Conservation (phyloP, 2,329 filamentous ascomycete species). For the Colletotrichum orchidophilum region DNA sequence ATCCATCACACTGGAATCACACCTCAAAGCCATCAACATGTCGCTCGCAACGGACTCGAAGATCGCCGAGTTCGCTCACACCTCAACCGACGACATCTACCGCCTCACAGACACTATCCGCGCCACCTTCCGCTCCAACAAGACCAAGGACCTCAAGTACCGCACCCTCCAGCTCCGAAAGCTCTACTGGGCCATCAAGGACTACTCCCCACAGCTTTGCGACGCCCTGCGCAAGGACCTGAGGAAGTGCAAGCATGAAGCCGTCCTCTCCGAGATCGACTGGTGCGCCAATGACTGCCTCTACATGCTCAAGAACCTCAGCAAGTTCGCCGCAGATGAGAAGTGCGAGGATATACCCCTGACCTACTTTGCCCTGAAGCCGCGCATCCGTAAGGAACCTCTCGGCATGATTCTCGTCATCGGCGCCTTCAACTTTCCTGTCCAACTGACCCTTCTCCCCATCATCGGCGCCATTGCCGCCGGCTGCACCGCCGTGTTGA, state of each 20-base stretch:
- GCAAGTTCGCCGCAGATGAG: constrained; percentile 87
- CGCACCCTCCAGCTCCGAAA: constrained; percentile 87
- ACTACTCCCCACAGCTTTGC: constrained; percentile 76
- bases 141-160: constrained; percentile 85
- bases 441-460: constrained; percentile 81
- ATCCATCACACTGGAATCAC: constrained; percentile 15
- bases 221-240: constrained; percentile 83
- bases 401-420: constrained; percentile 86
- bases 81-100: constrained; percentile 73
- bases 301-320: constrained; percentile 79
- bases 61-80: constrained; percentile 65
- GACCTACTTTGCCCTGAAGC: constrained; percentile 73
- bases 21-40: constrained; percentile 43
- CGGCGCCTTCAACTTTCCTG: constrained; percentile 93
- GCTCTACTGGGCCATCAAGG: constrained; percentile 91
- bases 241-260: constrained; percentile 80
- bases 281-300: constrained; percentile 86
- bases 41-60: constrained; percentile 43
- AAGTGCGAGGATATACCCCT: constrained; percentile 74
- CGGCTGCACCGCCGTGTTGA: constrained; percentile 88
- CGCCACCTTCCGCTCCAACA: constrained; percentile 78
- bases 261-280: constrained; percentile 76
- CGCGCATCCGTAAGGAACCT: constrained; percentile 87
- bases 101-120: constrained; percentile 68
- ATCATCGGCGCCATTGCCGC: constrained; percentile 90